phyloP scores from a whole-genome alignment of 2,329 filamentous ascomycete species.

The Beauveria brongniartii region DNA sequence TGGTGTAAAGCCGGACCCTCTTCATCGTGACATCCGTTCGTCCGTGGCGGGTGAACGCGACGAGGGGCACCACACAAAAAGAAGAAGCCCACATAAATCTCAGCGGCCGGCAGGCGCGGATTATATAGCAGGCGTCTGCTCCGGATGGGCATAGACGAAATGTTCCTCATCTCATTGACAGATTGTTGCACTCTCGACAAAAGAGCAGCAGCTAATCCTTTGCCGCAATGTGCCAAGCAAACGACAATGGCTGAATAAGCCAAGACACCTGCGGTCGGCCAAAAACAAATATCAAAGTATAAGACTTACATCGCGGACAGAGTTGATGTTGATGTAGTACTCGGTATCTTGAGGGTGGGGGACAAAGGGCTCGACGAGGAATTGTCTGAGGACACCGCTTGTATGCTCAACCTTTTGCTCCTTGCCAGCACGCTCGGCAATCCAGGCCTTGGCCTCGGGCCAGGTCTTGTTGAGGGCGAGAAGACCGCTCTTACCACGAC shows the following conservation, averaged over 20 bases:
- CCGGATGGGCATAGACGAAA: neutral
- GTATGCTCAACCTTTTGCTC: slow-evolving; percentile 87
- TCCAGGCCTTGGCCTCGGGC: slow-evolving; percentile 88
- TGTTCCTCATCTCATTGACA: neutral
- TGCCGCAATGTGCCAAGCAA: neutral
- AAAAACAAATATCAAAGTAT: slow-evolving; percentile 14
- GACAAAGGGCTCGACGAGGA: slow-evolving; percentile 97
- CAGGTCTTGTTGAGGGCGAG: slow-evolving; percentile 95
- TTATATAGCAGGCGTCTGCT: slow-evolving; percentile 3
- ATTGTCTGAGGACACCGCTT: slow-evolving; percentile 81
- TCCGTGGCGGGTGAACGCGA: slow-evolving; percentile 24
- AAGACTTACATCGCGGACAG: slow-evolving; percentile 88
- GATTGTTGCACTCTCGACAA: neutral
- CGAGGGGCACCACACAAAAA: slow-evolving; percentile 16
- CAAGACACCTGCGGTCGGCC: slow-evolving; percentile 11
- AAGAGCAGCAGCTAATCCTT: neutral
- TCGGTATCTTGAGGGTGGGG: slow-evolving; percentile 92
- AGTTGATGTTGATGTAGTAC: slow-evolving; percentile 99
- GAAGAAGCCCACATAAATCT: slow-evolving; percentile 10
- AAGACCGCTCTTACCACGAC: slow-evolving; percentile 96
- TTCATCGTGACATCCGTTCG: slow-evolving; percentile 32
- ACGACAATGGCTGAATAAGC: neutral
- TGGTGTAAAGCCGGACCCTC: slow-evolving; percentile 14
- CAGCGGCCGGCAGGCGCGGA: neutral
- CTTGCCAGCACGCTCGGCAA: slow-evolving; percentile 88